A percentile compares a stretch with the other conserved stretches of the same genome.
These are phyloP conservation scores for Neospermospora avenae DNA, from an alignment of 2,329 filamentous ascomycete species.

Conservation along the genomic window DNA sequence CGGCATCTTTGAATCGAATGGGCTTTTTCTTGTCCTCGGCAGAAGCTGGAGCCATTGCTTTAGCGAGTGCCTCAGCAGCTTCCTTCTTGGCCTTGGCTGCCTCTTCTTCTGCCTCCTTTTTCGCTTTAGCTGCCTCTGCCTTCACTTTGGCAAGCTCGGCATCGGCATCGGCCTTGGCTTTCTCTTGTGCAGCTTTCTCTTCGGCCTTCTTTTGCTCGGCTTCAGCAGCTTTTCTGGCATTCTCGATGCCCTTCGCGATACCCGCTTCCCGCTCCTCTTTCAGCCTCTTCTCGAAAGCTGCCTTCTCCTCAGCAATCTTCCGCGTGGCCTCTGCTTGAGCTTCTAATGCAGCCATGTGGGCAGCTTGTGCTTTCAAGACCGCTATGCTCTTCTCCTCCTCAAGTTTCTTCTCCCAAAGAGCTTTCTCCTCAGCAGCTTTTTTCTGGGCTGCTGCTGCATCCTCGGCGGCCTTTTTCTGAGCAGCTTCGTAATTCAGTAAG, in stretches of 20 bases:
- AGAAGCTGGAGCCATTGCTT: constrained; percentile 35
- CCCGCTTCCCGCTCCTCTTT: constrained; percentile 41
- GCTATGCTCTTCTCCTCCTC: constrained; percentile 26
- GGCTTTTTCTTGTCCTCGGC: constrained; percentile 50
- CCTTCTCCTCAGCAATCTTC: constrained; percentile 24
- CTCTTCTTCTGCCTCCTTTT: constrained; percentile 36
- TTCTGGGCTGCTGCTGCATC: constrained; percentile 41
- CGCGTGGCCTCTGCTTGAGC: constrained; percentile 18
- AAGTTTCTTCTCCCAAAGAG: constrained; percentile 38
- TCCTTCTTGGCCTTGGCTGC: constrained; percentile 37
- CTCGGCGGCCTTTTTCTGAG: constrained; percentile 41
- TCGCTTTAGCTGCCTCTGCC: constrained; percentile 46
- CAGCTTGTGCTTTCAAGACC: constrained; percentile 20
- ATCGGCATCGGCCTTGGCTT: constrained; percentile 18
- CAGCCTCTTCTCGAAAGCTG: constrained; percentile 34
- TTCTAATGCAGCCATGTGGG: constrained; percentile 21
- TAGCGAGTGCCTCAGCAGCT: constrained; percentile 48
- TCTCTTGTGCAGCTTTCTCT: constrained; percentile 23
- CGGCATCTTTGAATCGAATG: constrained; percentile 87
- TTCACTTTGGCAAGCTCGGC: constrained; percentile 29
- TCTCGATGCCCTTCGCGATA: constrained; percentile 25
- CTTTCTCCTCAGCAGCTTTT: constrained; percentile 44
- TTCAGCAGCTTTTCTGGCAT: constrained; percentile 32
- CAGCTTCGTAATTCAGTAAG: constrained; percentile 37
- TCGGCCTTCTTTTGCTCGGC: constrained; percentile 16